Evolutionary conservation across 805 yeast genomes (phyloP).

Genomic region (Millerago galiae): DNA sequence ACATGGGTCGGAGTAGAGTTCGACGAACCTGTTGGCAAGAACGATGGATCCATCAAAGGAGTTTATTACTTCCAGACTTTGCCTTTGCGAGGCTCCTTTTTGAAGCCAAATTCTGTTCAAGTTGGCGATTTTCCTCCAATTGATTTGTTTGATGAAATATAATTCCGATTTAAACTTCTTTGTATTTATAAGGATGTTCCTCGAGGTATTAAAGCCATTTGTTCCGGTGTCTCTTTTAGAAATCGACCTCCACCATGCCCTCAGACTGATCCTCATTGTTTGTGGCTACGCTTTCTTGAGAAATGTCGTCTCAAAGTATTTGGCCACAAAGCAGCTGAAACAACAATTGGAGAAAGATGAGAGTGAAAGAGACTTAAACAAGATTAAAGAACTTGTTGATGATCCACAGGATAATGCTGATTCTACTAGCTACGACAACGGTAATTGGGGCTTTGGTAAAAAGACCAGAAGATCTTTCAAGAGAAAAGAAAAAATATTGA

Average conservation of each 20-base stretch:
- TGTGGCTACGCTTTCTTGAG: constrained; percentile 60
- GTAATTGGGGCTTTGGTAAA: constrained; percentile 75
- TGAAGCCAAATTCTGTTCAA: constrained; percentile 61
- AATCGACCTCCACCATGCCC: constrained; percentile 38
- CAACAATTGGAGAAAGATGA: constrained; percentile 45
- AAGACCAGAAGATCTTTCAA: constrained; percentile 56
- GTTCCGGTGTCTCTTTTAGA: constrained; percentile 27
- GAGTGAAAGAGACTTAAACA: constrained; percentile 31
- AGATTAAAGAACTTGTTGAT: constrained; percentile 27
- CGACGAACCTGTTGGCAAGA: constrained; percentile 82
- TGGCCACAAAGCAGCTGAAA: constrained; percentile 51
- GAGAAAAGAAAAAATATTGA: constrained; percentile 47
- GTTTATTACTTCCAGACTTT: constrained; percentile 49
- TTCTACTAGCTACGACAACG: constrained; percentile 31
- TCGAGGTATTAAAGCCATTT: constrained; percentile 2
- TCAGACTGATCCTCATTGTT: constrained; percentile 44
- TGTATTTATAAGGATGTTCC: too few relatives aligned
- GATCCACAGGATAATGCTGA: constrained; percentile 32
- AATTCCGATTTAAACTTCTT: too few relatives aligned
- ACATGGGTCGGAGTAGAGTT: constrained; percentile 83
- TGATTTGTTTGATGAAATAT: constrained; percentile 32
- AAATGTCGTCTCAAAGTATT: constrained; percentile 47
- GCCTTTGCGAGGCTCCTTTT: constrained; percentile 66
- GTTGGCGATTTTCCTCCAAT: constrained; percentile 60
- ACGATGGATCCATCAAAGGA: constrained; percentile 71